phyloP scores from a whole-genome alignment of 2,329 filamentous ascomycete genomes.

The Cladosporium sp. region DNA sequence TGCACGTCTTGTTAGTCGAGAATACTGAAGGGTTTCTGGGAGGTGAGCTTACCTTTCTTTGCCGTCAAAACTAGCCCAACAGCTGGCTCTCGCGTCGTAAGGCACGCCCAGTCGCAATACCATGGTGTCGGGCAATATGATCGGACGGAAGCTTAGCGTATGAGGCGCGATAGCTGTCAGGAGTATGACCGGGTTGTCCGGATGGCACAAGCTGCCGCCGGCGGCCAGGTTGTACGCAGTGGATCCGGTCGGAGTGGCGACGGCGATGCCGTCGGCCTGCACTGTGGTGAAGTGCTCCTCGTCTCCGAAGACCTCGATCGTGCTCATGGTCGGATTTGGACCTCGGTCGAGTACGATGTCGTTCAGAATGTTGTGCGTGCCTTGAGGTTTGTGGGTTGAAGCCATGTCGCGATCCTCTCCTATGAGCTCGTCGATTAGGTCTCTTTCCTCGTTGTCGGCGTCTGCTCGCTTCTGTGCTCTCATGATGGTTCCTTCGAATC shows the following conservation, averaged over 20 bases:
- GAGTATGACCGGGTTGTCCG: constrained; percentile 93
- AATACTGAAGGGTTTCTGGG: neutral
- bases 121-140: constrained; percentile 93
- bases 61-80: constrained; percentile 98
- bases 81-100: constrained; percentile 81
- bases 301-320: constrained; percentile 87
- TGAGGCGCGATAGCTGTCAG: constrained; percentile 93
- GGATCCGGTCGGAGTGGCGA: constrained; percentile 89
- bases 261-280: constrained; percentile 86
- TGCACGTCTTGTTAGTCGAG: neutral
- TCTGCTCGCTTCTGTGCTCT: constrained; percentile 56
- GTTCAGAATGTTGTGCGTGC: constrained; percentile 86
- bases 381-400: constrained; percentile 78
- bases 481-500: constrained; percentile 95
- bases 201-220: constrained; percentile 91
- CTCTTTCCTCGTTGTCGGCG: constrained; percentile 43
- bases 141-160: constrained; percentile 91
- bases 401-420: constrained; percentile 81
- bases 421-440: constrained; percentile 85
- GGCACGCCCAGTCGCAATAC: constrained; percentile 92
- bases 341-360: constrained; percentile 95
- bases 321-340: constrained; percentile 90
- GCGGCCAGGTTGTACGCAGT: constrained; percentile 95
- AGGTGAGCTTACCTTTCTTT: constrained; percentile 57
- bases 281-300: constrained; percentile 94